Base-by-base conservation (phyloP, 2,329 filamentous ascomycete genomes). In the Cordyceps farinosa region DNA sequence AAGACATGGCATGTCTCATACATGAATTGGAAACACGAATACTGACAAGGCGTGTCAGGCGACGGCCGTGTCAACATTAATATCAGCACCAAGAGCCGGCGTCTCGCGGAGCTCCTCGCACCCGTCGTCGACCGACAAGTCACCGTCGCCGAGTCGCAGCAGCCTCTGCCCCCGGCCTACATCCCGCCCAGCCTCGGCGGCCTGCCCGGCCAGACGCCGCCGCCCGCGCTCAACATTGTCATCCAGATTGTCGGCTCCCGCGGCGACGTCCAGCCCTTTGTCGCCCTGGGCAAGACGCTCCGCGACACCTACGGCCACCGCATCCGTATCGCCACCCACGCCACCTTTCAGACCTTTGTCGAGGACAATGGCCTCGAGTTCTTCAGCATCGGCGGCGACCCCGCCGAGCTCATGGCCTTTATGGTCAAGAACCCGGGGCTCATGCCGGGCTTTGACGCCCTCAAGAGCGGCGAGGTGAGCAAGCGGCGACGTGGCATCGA, bases 401-500 rank as follows among this genome's bases (percentile, higher is more conserved):
- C 90, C 1, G 83, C 87, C 1, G 84, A 90, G 69, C 79, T 92
- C 50, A 92, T 92, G 90, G 90, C 91, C 3, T 96, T 94, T 70
- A 96, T 96, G 91, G 91, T 95, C 52, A 93, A 93, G 75, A 90
- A 95, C 68, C 91, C 92, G 0, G 90, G 91, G 0, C 79, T 96
- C 38, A 91, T 96, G 88, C 92, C 92, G 1, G 89, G 89, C 0
- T 85, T 94, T 64, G 88, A 93, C 55, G 87, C 90, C 1, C 76
- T 96, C 55, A 87, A 87, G 65, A 90, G 84, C 66, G 91, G 91
- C 8, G 91, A 95, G 71, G 85, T 96, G 56, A 87, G 84, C 48
- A 89, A 88, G 74, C 82, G 91, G 36, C 83, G 91, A 36, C 87
- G 84, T 66, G 90, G 89, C 17, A 92, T 96, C 66, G 86, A 87